Conservation (phyloP, 1,284 basidiomycete species). For the Apiotrichum montevideense region DNA sequence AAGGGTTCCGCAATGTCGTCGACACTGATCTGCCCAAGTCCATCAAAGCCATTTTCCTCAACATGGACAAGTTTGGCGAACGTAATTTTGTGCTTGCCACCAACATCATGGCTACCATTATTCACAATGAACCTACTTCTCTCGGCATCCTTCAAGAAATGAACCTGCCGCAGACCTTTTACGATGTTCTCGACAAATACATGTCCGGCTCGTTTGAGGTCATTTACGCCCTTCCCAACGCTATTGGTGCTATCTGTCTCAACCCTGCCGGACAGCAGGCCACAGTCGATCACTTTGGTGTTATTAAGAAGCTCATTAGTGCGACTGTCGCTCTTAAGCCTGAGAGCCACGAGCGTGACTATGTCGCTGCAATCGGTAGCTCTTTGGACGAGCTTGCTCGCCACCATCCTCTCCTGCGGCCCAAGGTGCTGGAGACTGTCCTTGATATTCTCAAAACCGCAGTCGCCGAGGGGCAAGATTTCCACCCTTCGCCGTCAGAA, state of each 20-base stretch:
- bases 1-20: constrained; percentile 89
- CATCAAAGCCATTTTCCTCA: constrained; percentile 79
- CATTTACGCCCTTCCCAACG: constrained; percentile 86
- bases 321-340: constrained; percentile 81
- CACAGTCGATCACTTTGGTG: constrained; percentile 64
- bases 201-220: constrained; percentile 87
- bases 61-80: constrained; percentile 76
- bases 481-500: constrained; percentile 21
- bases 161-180: constrained; percentile 82
- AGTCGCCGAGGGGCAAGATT: constrained; percentile 34
- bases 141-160: constrained; percentile 87
- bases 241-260: constrained; percentile 92
- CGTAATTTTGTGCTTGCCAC: constrained; percentile 58
- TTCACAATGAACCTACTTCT: constrained; percentile 98
- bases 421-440: constrained; percentile 68
- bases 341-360: constrained; percentile 88
- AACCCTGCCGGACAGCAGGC: constrained; percentile 85
- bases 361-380: constrained; percentile 78
- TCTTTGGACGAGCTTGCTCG: constrained; percentile 92
- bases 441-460: constrained; percentile 65
- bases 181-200: constrained; percentile 72
- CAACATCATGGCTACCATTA: constrained; percentile 95
- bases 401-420: constrained; percentile 86
- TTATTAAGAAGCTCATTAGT: constrained; percentile 80
- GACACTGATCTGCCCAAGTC: constrained; percentile 83